phyloP scores from a whole-genome alignment of 169 alveolate genomes.

The Sarcocystis neurona region DNA sequence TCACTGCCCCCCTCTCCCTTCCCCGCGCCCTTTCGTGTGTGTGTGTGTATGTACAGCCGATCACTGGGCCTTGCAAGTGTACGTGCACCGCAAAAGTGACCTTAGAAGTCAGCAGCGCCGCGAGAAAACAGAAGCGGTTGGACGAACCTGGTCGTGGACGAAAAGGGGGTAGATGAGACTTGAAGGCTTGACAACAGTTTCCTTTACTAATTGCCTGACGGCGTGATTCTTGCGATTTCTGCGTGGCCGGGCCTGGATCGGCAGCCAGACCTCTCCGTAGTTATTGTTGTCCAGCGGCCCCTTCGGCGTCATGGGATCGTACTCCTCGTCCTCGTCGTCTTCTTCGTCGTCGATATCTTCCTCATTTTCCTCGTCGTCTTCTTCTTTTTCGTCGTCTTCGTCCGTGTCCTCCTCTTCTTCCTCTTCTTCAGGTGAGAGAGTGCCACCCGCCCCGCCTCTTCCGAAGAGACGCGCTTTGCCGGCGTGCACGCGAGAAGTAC shows the following conservation, averaged over 20 bases:
- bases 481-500: no score
- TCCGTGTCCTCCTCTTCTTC: conserved; percentile 54
- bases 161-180: conserved; percentile 74
- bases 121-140: no score
- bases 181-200: conserved; percentile 70
- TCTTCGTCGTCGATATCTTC: conserved; percentile 50
- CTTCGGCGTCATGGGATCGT: conserved; percentile 62
- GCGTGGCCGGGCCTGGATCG: conserved; percentile 62
- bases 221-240: conserved; percentile 62
- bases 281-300: conserved; percentile 61
- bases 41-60: no score
- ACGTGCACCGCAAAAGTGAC: no score
- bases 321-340: conserved; percentile 53
- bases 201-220: conserved; percentile 58
- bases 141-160: conserved; percentile 72
- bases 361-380: conserved; percentile 22
- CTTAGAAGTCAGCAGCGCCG: no score
- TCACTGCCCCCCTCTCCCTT: no score
- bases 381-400: conserved; percentile 37
- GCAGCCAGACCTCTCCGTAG: conserved; percentile 65
- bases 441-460: no score
- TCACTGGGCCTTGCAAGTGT: no score
- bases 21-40: no score
- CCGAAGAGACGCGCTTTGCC: no score
- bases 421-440: no score